Evolutionary conservation across 257 asterid species (phyloP).

Genomic region (Phtheirospermum japonicum): DNA sequence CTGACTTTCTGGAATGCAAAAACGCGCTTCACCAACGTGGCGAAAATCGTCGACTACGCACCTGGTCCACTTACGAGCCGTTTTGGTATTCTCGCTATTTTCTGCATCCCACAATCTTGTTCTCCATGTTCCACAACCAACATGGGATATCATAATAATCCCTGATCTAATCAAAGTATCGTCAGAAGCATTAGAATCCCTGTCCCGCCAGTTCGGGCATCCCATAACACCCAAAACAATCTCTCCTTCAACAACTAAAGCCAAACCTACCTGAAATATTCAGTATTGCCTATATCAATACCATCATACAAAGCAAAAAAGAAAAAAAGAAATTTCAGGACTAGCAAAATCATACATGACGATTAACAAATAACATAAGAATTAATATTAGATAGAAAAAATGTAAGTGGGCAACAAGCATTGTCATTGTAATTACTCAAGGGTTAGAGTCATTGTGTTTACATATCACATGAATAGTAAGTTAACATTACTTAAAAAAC

Average conservation of each 20-base stretch:
- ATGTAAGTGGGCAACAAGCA: background rate
- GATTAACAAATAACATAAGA: conserved; percentile 1
- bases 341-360: background rate
- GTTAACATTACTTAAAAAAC: no score
- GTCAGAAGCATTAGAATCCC: conserved; percentile 29
- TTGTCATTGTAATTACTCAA: conserved; percentile 11
- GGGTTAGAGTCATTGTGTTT: background rate
- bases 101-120: conserved; percentile 41
- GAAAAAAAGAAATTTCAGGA: background rate
- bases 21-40: conserved; percentile 49
- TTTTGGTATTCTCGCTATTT: conserved; percentile 19
- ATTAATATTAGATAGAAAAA: background rate
- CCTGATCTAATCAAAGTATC: conserved; percentile 47
- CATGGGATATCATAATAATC: conserved; percentile 72
- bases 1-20: conserved; percentile 87
- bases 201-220: conserved; percentile 84
- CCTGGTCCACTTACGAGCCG: conserved; percentile 55
- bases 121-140: conserved; percentile 93
- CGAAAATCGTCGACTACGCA: conserved; percentile 66
- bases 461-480: background rate
- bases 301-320: conserved; percentile 1
- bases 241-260: conserved; percentile 85
- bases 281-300: conserved; percentile 19
- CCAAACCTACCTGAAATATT: conserved; percentile 78
- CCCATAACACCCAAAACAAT: conserved; percentile 96